phyloP scores from a whole-genome alignment of 805 yeast species.

The Candida germanica region DNA sequence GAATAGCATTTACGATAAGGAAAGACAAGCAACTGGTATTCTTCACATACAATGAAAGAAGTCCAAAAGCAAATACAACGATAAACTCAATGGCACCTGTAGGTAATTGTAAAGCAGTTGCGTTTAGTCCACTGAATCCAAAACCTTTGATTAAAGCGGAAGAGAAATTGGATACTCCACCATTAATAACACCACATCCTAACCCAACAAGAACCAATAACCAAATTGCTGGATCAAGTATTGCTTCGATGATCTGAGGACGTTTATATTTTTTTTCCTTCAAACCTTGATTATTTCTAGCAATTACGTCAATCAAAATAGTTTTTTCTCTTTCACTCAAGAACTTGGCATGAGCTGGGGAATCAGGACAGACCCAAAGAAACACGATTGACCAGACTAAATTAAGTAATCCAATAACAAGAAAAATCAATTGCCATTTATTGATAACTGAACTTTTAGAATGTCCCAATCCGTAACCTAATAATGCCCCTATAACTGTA shows the following conservation, averaged over 20 bases:
- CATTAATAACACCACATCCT: constrained; percentile 30
- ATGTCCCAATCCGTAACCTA: constrained; percentile 31
- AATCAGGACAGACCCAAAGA: constrained; percentile 19
- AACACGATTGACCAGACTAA: constrained; percentile 18
- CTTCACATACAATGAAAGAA: constrained; percentile 17
- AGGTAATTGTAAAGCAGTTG: constrained; percentile 26
- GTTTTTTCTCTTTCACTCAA: constrained; percentile 31
- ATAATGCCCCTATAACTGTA: constrained; percentile 21
- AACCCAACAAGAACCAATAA: constrained; percentile 20
- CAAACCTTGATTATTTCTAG: constrained; percentile 23
- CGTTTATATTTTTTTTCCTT: constrained; percentile 20
- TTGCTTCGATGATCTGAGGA: constrained; percentile 20
- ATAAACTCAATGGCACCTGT: constrained; percentile 25
- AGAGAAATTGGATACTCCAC: constrained; percentile 24
- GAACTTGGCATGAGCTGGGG: constrained; percentile 30
- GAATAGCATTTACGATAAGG: constrained; percentile 18
- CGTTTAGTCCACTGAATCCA: constrained; percentile 27
- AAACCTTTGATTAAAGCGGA: constrained; percentile 28
- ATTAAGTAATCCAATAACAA: constrained; percentile 19
- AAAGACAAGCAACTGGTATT: constrained; percentile 17
- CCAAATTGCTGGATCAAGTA: constrained; percentile 19
- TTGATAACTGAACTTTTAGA: constrained; percentile 17
- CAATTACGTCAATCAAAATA: constrained; percentile 17
- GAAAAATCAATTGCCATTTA: constrained; percentile 25
- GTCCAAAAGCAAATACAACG: constrained; percentile 26